Evolutionary conservation across 176 grass and related monocot genomes (phyloP).

Genomic region (Cenchrus americanus): DNA sequence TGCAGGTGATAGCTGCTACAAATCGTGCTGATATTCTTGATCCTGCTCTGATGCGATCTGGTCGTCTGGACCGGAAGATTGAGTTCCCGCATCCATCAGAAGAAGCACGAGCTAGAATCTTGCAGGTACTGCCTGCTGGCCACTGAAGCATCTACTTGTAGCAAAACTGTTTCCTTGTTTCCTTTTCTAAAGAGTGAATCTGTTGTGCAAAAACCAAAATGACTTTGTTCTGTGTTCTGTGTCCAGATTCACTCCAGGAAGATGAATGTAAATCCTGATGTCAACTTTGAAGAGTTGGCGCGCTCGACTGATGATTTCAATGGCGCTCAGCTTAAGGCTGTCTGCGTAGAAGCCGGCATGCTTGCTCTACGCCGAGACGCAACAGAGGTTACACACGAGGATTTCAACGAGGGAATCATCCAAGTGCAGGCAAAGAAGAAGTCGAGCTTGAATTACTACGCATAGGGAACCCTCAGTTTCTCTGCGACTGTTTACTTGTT

Average conservation of each 20-base stretch:
- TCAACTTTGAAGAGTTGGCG: slow-evolving; percentile 95
- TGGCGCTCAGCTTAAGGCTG: slow-evolving; percentile 89
- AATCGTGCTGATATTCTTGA: slow-evolving; percentile 42
- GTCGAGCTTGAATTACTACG: slow-evolving; percentile 56
- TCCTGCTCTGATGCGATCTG: slow-evolving; percentile 73
- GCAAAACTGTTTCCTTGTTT: background rate
- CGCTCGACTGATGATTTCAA: slow-evolving; percentile 89
- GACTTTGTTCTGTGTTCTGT: background rate
- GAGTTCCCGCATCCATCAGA: slow-evolving; percentile 93
- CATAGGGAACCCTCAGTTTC: background rate
- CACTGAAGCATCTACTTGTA: background rate
- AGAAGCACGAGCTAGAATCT: slow-evolving; percentile 85
- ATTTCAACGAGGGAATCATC: slow-evolving; percentile 93
- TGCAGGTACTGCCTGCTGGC: slow-evolving; percentile 56
- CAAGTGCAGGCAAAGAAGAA: slow-evolving; percentile 98
- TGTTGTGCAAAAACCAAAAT: slow-evolving; percentile 7
- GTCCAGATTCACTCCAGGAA: slow-evolving; percentile 89
- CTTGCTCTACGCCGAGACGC: slow-evolving; percentile 84
- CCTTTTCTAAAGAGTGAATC: background rate
- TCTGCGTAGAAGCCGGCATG: slow-evolving; percentile 97
- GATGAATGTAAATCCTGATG: slow-evolving; percentile 92
- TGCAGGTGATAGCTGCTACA: slow-evolving; percentile 55
- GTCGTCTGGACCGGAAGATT: slow-evolving; percentile 91
- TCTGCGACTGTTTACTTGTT: background rate
- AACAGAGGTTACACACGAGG: slow-evolving; percentile 93